Evolutionary conservation across 768 basidiomycete genomes (phyloP).

Genomic region (Mycena polygramma): DNA sequence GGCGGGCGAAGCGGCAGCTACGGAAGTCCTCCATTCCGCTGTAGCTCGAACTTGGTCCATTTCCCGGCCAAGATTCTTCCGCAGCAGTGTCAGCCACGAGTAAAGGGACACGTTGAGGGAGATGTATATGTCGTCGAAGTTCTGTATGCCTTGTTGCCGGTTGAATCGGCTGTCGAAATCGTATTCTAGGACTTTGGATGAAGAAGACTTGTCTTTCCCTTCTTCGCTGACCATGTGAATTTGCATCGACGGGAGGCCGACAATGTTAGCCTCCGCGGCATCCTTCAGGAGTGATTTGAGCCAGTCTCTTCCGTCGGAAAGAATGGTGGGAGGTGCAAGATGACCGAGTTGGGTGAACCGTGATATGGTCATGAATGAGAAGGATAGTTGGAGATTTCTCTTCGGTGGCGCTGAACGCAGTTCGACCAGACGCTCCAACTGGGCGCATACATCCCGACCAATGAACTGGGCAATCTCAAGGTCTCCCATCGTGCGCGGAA

Average conservation of each 20-base stretch:
- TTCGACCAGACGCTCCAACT: slow-evolving; percentile 73
- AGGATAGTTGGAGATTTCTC: slow-evolving; percentile 78
- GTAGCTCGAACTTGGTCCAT: slow-evolving; percentile 79
- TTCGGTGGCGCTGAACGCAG: slow-evolving; percentile 62
- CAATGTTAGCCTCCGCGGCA: slow-evolving; percentile 79
- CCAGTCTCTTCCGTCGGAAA: slow-evolving; percentile 66
- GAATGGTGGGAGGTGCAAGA: slow-evolving; percentile 51
- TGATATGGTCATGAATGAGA: slow-evolving; percentile 83
- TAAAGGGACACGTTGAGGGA: slow-evolving; percentile 87
- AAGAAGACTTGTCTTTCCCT: slow-evolving; percentile 49
- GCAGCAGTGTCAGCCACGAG: slow-evolving; percentile 83
- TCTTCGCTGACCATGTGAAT: slow-evolving; percentile 87
- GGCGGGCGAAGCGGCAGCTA: slow-evolving; percentile 45
- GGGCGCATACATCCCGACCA: slow-evolving; percentile 76
- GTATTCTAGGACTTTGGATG: slow-evolving; percentile 63
- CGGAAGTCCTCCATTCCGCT: slow-evolving; percentile 64
- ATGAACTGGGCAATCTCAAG: slow-evolving; percentile 82
- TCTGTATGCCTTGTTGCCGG: slow-evolving; percentile 63
- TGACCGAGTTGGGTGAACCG: slow-evolving; percentile 76
- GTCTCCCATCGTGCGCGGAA: slow-evolving; percentile 85
- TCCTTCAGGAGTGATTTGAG: slow-evolving; percentile 70
- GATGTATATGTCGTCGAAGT: slow-evolving; percentile 85
- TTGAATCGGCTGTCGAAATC: slow-evolving; percentile 81
- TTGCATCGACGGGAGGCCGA: slow-evolving; percentile 84
- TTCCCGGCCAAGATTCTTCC: slow-evolving; percentile 81